phyloP scores from a whole-genome alignment of 768 basidiomycete genomes.

The Clitopilus hobsonii region DNA sequence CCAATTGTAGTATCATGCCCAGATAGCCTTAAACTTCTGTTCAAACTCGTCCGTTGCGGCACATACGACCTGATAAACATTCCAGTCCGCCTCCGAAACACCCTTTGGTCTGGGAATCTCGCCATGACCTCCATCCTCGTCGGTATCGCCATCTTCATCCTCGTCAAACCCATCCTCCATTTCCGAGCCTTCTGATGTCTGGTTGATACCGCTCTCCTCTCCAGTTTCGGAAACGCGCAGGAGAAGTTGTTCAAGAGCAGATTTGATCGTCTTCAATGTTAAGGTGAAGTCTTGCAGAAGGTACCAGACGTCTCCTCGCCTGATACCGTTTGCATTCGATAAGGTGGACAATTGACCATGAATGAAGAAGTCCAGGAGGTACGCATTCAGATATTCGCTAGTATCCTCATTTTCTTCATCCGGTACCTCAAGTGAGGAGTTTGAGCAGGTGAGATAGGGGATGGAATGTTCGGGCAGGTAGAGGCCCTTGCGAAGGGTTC shows the following conservation, averaged over 20 bases:
- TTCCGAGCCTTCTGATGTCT: slow-evolving; percentile 14
- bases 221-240: slow-evolving; percentile 15
- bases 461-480: slow-evolving; percentile 56
- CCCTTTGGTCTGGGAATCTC: slow-evolving; percentile 33
- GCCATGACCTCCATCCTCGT: slow-evolving; percentile 4
- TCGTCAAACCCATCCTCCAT: slow-evolving; percentile 14
- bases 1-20: slow-evolving; percentile 51
- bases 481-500: slow-evolving; percentile 48
- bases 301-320: slow-evolving; percentile 65
- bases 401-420: slow-evolving; percentile 5
- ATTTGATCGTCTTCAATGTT: slow-evolving; percentile 43
- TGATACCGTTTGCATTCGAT: slow-evolving; percentile 48
- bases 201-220: slow-evolving; percentile 18
- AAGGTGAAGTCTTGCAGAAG: slow-evolving; percentile 54
- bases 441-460: slow-evolving; percentile 43
- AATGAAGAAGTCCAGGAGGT: slow-evolving; percentile 62
- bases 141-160: slow-evolving; percentile 10
- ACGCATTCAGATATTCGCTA: slow-evolving; percentile 46
- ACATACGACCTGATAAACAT: slow-evolving; percentile 45
- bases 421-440: slow-evolving; percentile 4
- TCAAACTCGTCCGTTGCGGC: slow-evolving; percentile 44
- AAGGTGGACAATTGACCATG: slow-evolving; percentile 56
- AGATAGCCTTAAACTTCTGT: slow-evolving; percentile 58
- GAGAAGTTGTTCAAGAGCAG: slow-evolving; percentile 44
- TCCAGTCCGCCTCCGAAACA: slow-evolving; percentile 47